Percentiles rank a stretch among this genome's conserved stretches.
Evolutionary conservation across 192 early-diverging fungal genomes (phyloP).

Genomic region (Neocallimastix lanati): DNA sequence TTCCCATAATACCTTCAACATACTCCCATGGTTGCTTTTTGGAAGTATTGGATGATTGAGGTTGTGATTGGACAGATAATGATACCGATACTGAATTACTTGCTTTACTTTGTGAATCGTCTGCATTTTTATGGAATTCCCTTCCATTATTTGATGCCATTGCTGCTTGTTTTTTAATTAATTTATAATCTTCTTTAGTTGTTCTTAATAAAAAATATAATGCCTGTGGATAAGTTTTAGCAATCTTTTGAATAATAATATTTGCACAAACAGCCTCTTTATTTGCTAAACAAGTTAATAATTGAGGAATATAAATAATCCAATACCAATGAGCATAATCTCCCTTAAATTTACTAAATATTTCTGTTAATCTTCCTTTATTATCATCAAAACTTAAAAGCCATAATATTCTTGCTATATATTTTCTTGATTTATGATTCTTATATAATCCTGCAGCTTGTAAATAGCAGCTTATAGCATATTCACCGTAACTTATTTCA

Average conservation of each 20-base stretch:
- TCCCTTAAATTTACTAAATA: slow-evolving; percentile 75
- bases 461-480: slow-evolving; percentile 90
- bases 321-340: slow-evolving; percentile 93
- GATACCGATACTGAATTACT: not conserved
- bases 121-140: slow-evolving; percentile 1
- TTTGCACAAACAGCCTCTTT: slow-evolving; percentile 60
- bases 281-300: slow-evolving; percentile 56
- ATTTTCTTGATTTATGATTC: slow-evolving; percentile 70
- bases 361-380: slow-evolving; percentile 50
- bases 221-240: slow-evolving; percentile 86
- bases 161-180: slow-evolving; percentile 29
- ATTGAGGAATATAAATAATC: slow-evolving; percentile 95
- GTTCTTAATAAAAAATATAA: slow-evolving; percentile 89
- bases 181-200: slow-evolving; percentile 66
- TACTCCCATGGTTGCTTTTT: slow-evolving; percentile 57
- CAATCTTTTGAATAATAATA: slow-evolving; percentile 75
- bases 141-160: slow-evolving; percentile 4
- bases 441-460: slow-evolving; percentile 82
- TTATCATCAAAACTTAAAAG: slow-evolving; percentile 72
- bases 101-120: slow-evolving; percentile 1
- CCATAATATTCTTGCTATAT: slow-evolving; percentile 83
- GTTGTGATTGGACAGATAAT: slow-evolving; percentile 1
- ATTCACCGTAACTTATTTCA: slow-evolving; percentile 61
- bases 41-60: not conserved
- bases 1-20: slow-evolving; percentile 87